Percentiles rank a stretch among this genome's conserved stretches.
phyloP scores from a whole-genome alignment of 345 rosid species.

The Gossypium raimondii region DNA sequence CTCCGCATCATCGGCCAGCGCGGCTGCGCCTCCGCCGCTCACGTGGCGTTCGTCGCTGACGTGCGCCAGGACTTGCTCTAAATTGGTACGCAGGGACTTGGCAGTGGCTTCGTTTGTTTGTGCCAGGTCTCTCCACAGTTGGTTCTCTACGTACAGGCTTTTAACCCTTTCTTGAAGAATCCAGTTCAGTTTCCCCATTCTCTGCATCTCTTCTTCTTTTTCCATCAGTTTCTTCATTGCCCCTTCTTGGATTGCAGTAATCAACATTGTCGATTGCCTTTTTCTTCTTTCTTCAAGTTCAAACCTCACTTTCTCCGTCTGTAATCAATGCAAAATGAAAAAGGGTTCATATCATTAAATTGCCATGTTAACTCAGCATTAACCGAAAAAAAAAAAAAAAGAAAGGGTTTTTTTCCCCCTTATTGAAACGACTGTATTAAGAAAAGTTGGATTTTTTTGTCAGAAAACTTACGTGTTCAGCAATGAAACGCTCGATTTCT shows the following conservation, averaged over 20 bases:
- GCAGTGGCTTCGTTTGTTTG: conserved; percentile 73
- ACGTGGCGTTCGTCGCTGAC: conserved; percentile 30
- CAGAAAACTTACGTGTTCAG: conserved; percentile 38
- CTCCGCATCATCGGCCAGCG: conserved; percentile 41
- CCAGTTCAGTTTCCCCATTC: conserved; percentile 54
- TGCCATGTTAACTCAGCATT: background rate
- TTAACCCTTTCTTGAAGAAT: conserved; percentile 60
- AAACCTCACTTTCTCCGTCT: conserved; percentile 50
- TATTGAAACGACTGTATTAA: background rate
- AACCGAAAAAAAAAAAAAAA: background rate
- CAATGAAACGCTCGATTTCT: conserved; percentile 51
- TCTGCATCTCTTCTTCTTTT: conserved; percentile 59
- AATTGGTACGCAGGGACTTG: conserved; percentile 48
- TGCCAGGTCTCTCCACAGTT: conserved; percentile 62
- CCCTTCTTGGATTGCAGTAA: conserved; percentile 42
- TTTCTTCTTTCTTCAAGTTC: conserved; percentile 58
- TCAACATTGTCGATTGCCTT: conserved; percentile 53
- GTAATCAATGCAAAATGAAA: background rate
- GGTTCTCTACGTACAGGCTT: conserved; percentile 50
- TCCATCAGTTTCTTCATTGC: conserved; percentile 42
- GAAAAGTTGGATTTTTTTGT: background rate
- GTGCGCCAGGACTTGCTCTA: conserved; percentile 61
- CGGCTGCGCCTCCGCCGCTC: conserved; percentile 23
- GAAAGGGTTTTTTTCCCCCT: background rate
- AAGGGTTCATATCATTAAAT: background rate